Evolutionary conservation across 1,139 yeast species (phyloP).

Genomic region (Suhomyces maxii): DNA sequence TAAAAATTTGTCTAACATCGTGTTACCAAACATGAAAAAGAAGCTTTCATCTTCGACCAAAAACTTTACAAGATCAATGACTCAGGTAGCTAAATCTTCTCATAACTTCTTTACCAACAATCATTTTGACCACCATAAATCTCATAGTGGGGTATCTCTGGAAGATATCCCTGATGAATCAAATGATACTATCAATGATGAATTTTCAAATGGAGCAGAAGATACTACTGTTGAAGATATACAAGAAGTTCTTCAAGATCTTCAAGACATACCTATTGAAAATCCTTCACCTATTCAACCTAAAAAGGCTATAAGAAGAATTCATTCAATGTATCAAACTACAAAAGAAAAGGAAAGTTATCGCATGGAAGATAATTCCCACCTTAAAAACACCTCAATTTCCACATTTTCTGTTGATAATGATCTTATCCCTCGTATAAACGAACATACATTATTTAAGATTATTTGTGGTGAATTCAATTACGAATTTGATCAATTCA

Average conservation of each 20-base stretch:
- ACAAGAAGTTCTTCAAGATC: neutral
- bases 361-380: constrained; percentile 39
- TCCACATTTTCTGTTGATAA: constrained; percentile 50
- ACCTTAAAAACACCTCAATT: constrained; percentile 41
- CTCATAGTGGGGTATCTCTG: constrained; percentile 1
- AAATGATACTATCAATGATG: constrained; percentile 2
- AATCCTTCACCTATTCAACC: constrained; percentile 4
- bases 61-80: constrained; percentile 21
- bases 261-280: neutral
- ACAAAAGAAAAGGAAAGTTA: constrained; percentile 35
- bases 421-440: constrained; percentile 76
- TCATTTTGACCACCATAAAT: neutral
- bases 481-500: constrained; percentile 56
- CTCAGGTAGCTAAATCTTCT: constrained; percentile 16
- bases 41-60: constrained; percentile 20
- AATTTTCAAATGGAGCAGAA: constrained; percentile 11
- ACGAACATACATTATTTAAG: constrained; percentile 59
- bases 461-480: constrained; percentile 59
- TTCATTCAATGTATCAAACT: constrained; percentile 65
- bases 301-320: constrained; percentile 45
- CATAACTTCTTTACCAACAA: constrained; percentile 4
- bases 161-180: constrained; percentile 1
- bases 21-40: constrained; percentile 24
- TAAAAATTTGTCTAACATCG: constrained; percentile 27
- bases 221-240: constrained; percentile 7